A percentile compares a stretch with the other conserved stretches of the same genome.
phyloP scores from a whole-genome alignment of 2,329 filamentous ascomycete genomes.

The Fusarium hostae region DNA sequence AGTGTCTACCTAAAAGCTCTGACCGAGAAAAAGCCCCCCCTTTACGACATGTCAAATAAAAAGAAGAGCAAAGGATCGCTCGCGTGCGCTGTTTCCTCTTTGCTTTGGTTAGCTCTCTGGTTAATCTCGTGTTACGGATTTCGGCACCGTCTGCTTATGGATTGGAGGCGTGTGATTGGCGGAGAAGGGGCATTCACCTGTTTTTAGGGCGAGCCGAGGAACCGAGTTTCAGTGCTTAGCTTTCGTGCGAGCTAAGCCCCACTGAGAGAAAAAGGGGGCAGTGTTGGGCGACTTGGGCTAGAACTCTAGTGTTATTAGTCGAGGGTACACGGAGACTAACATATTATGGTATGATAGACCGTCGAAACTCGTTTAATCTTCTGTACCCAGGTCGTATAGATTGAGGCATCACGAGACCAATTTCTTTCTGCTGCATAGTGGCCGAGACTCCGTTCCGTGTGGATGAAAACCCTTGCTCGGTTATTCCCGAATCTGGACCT shows the following conservation, averaged over 20 bases:
- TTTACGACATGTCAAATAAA: conserved; percentile 15
- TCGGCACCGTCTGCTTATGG: conserved; percentile 21
- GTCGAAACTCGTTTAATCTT: background rate
- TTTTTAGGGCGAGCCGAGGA: background rate
- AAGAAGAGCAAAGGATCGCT: background rate
- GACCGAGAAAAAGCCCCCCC: background rate
- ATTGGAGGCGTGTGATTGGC: background rate
- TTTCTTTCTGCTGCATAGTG: background rate
- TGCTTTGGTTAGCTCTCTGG: background rate
- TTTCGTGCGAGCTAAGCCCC: background rate
- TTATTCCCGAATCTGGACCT: conserved; percentile 12
- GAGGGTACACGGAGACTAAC: background rate
- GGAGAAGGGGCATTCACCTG: background rate
- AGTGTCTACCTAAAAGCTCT: background rate
- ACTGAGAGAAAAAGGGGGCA: background rate
- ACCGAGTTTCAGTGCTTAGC: background rate
- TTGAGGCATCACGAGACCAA: background rate
- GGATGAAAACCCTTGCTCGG: conserved; percentile 1
- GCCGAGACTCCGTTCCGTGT: background rate
- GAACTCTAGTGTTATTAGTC: background rate
- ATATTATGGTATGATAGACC: background rate
- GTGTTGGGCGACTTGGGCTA: background rate
- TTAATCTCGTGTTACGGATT: conserved; percentile 26
- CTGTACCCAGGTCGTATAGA: background rate
- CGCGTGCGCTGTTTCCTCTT: conserved; percentile 21